Base-by-base conservation (phyloP, 177 flowering plant species). In the Vitis hybrid region DNA sequence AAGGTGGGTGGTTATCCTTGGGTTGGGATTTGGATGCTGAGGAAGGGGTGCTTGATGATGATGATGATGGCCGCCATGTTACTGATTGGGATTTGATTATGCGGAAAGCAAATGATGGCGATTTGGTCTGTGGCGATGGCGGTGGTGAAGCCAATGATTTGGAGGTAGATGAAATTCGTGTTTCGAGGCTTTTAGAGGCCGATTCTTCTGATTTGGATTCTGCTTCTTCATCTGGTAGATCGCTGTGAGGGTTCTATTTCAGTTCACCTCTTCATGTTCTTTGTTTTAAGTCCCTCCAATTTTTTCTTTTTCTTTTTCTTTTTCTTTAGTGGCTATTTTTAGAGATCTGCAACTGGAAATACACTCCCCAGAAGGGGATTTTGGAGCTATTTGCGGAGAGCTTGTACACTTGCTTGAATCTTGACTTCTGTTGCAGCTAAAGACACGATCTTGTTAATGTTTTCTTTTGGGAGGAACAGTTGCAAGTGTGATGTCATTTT, bases 1-100 rank as follows among this genome's bases (percentile, higher is more conserved):
- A 77, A 71, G 88, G 98, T 14, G 98, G 94, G 31, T 93, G 98
- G 98, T 84, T 91, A 56, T 70, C 88, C 4, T 69, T 75, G 24
- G 97, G 98, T 11, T 94, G 98, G 98, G 89, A 87, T 68, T 66
- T 64, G 71, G 77, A 77, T 57, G 78, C 72, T 28, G 83, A 74
- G 9, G 83, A 75, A 11, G 73, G 70, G 11, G 71, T 20, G 22
- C 71, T 12, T 4, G 51, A 33, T 12, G 71, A 24, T 13, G 63
- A 50, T 14, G 18, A 55, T 54, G 53, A 53, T 50, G 55, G 60
- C 50, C 8, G 20, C 53, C 49, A 33, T 38, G 13, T 6, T 52
- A 24, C 5, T 13, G 15, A 22, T 55, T 61, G 57, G 52, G 70
- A 74, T 20, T 67, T 59, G 50, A 38, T 55, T n/a, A 13, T 14